phyloP scores from a whole-genome alignment of 108 stramenopile genomes.

The Nannochloropsis granulata region DNA sequence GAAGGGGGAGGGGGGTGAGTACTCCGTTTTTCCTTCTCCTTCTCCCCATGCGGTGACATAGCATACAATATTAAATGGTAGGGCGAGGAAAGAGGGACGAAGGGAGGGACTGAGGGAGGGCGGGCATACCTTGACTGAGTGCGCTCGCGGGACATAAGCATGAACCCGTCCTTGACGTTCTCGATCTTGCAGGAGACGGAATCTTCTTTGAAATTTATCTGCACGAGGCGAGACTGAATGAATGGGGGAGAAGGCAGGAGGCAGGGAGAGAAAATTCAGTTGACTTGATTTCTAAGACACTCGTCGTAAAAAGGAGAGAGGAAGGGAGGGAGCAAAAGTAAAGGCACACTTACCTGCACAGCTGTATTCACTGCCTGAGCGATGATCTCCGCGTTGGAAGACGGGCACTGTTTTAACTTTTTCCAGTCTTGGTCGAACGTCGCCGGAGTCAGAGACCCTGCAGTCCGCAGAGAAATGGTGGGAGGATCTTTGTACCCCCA shows the following conservation, averaged over 20 bases:
- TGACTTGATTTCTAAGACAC: too few relatives aligned
- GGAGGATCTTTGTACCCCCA: neutral
- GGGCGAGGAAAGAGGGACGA: neutral
- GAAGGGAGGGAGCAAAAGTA: too few relatives aligned
- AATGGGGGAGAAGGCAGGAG: neutral
- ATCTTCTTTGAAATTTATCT: neutral
- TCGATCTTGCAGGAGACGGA: neutral
- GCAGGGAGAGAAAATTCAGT: neutral
- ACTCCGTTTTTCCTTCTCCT: too few relatives aligned
- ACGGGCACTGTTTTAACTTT: neutral
- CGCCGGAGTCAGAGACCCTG: neutral
- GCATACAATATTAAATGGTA: too few relatives aligned
- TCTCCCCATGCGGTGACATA: too few relatives aligned
- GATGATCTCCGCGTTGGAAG: neutral
- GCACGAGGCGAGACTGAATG: neutral
- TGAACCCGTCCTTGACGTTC: neutral
- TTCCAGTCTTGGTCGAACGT: neutral
- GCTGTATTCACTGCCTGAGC: neutral
- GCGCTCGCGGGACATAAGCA: neutral
- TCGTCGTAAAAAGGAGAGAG: too few relatives aligned
- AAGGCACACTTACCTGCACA: neutral
- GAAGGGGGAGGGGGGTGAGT: neutral
- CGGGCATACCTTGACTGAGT: neutral
- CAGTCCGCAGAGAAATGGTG: neutral
- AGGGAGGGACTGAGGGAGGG: neutral